Percentiles rank a stretch among this genome's conserved stretches.
These are phyloP conservation scores for Aspergillus quadricinctus DNA, from an alignment of 2,329 filamentous ascomycete genomes.

Conservation along the genomic window DNA sequence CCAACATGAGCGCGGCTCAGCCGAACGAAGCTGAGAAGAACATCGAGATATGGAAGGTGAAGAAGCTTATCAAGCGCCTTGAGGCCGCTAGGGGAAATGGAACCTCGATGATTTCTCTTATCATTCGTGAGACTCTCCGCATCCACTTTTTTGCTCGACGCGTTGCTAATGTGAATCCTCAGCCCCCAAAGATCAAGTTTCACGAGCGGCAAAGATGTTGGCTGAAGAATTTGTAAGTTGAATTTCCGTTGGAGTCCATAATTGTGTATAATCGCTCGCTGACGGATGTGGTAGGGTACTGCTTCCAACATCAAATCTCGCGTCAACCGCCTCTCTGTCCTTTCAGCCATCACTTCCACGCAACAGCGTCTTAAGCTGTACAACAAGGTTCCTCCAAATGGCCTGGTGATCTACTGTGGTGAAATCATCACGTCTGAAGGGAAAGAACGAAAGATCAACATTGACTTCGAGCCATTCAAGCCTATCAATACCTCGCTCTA, in stretches of 20 bases:
- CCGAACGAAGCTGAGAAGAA: slow-evolving; percentile 98
- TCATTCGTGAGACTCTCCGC: slow-evolving; percentile 71
- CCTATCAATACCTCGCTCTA: slow-evolving; percentile 99
- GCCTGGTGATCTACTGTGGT: slow-evolving; percentile 97
- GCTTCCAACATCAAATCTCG: slow-evolving; percentile 99
- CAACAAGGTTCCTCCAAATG: slow-evolving; percentile 97
- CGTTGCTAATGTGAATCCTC: slow-evolving; percentile 20
- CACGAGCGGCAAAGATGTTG: slow-evolving; percentile 97
- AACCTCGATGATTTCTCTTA: slow-evolving; percentile 99
- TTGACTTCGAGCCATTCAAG: slow-evolving; percentile 99
- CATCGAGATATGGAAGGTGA: slow-evolving; percentile 85
- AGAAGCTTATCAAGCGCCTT: slow-evolving; percentile 98
- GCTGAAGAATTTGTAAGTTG: slow-evolving; percentile 94
- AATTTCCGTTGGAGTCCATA: not conserved
- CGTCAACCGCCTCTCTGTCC: slow-evolving; percentile 95
- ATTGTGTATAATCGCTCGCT: not conserved
- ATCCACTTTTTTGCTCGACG: not conserved
- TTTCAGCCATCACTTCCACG: slow-evolving; percentile 97
- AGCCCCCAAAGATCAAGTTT: slow-evolving; percentile 98
- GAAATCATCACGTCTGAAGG: slow-evolving; percentile 99
- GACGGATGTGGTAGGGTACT: slow-evolving; percentile 62
- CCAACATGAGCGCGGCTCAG: slow-evolving; percentile 76
- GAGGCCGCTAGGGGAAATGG: slow-evolving; percentile 97
- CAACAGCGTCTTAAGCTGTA: slow-evolving; percentile 99
- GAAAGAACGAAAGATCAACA: slow-evolving; percentile 99